Percentiles rank a stretch among this genome's conserved stretches.
Conservation (phyloP, 1,139 yeast species). For the Scheffersomyces cryptocercus region DNA sequence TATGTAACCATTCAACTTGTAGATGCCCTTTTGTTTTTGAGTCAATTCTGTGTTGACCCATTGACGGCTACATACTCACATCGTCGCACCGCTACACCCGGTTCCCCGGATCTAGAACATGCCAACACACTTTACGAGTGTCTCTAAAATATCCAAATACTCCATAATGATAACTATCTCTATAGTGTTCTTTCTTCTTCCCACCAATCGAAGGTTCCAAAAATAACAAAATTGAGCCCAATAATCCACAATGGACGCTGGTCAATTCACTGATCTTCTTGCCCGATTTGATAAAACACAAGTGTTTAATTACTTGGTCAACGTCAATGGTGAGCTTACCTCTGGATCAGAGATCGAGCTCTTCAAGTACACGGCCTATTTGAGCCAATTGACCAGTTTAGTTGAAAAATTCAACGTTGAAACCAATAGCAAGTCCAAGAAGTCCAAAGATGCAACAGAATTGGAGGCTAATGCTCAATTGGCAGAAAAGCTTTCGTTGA, state of each 20-base stretch:
- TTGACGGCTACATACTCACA: too few species aligned
- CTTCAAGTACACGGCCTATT: conserved; percentile 9
- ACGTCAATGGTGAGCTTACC: conserved; percentile 21
- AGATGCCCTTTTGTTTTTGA: too few species aligned
- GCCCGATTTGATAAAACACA: conserved; percentile 20
- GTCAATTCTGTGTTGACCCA: too few species aligned
- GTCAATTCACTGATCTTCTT: conserved; percentile 17
- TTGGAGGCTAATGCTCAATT: not conserved
- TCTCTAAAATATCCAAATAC: not conserved
- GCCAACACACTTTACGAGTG: not conserved
- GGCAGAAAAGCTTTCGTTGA: conserved; percentile 18
- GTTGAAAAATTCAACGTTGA: conserved; percentile 9
- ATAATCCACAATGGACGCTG: conserved; percentile 4
- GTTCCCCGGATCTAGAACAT: not conserved
- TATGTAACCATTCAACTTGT: too few species aligned
- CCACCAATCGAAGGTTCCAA: too few species aligned
- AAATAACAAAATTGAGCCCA: too few species aligned
- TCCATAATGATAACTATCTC: too few species aligned
- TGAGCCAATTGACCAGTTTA: conserved; percentile 11
- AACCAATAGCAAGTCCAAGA: not conserved
- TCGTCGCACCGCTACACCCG: not conserved
- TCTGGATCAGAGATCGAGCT: conserved; percentile 8
- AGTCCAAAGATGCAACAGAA: not conserved
- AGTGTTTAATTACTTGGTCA: conserved; percentile 25
- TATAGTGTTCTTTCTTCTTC: too few species aligned